Evolutionary conservation across 139 green algal species (phyloP), one percentile per base, ranked within the genome.

Genomic region (Chlorella sp.): DNA sequence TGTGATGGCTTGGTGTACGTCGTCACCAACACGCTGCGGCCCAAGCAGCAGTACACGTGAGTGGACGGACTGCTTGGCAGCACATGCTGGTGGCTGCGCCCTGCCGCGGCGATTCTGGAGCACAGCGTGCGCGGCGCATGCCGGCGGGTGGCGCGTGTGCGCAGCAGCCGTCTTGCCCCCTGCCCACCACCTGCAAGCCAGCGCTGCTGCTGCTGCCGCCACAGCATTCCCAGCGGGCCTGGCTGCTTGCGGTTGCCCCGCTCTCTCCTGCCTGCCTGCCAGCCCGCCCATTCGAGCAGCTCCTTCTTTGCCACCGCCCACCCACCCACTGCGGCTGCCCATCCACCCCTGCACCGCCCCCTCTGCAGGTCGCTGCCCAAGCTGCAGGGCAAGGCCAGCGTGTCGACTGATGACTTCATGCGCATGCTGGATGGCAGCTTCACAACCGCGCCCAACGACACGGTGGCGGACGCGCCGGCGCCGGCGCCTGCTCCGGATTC

Each of bases 1-100:
- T 82, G 76, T 60, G 55, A 82, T 28, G 76, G 76, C 36, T 62
- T 56, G 76, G 25, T 82, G 76, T 34, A 82, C 41, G 38, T 82
- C 20, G 39, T 82, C 3, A 39, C 57, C 21, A 15, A 18, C 51
- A 21, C 51, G 51, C 51, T 60, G 51, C 51, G 51, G 51, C 51
- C 11, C 51, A 60, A 60, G 51, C 51, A 60, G 51, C 51, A 60
- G 51, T 41, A 70, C 44, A 64, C 55, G 74, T 47, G 34, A 38
- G 41, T n/a, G n/a, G n/a, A n/a, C n/a, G n/a, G n/a, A n/a, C n/a
- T n/a, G n/a, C n/a, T n/a, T n/a, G n/a, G n/a, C n/a, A n/a, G n/a
- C n/a, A n/a, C n/a, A n/a, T n/a, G n/a, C n/a, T n/a, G n/a, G n/a
- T n/a, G n/a, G n/a, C n/a, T n/a, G 30, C 47, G 32, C 16, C 65